Percentiles rank a stretch among this genome's conserved stretches.
Conservation (phyloP, 2,329 filamentous ascomycete species). For the Aspergillus pseudotamarii region DNA sequence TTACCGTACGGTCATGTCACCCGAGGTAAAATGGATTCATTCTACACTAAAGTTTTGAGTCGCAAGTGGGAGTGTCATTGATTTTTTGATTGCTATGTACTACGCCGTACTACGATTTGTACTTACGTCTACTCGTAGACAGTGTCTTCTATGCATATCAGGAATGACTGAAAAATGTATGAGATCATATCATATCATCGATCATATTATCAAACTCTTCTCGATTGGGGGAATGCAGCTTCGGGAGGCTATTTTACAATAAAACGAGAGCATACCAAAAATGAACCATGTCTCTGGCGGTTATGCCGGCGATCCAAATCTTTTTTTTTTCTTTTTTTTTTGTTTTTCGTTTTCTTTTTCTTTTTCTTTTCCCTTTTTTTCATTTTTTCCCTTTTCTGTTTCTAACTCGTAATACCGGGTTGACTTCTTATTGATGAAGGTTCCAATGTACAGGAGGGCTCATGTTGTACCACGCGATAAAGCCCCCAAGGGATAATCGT, state of each 20-base stretch:
- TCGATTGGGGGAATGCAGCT: not conserved
- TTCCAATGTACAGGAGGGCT: not conserved
- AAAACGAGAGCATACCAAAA: not conserved
- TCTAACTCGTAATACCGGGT: not conserved
- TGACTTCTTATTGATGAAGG: not conserved
- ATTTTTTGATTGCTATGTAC: not conserved
- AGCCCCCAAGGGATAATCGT: slow-evolving; percentile 3
- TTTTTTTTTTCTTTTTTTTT: not conserved
- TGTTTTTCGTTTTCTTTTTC: not conserved
- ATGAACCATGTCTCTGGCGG: not conserved
- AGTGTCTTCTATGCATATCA: not conserved
- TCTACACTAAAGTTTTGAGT: not conserved
- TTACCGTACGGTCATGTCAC: slow-evolving; percentile 12
- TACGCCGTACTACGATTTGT: not conserved
- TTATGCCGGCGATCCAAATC: not conserved
- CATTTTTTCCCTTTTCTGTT: not conserved
- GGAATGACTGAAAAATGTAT: not conserved
- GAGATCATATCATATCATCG: not conserved
- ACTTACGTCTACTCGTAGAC: not conserved
- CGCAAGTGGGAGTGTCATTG: not conserved
- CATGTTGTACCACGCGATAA: slow-evolving; percentile 10
- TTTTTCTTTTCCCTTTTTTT: not conserved
- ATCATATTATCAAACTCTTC: not conserved
- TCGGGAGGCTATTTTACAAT: not conserved
- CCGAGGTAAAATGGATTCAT: not conserved